Conservation (phyloP, 2,329 filamentous ascomycete species). For the Stagonosporopsis cucurbitacearum region DNA sequence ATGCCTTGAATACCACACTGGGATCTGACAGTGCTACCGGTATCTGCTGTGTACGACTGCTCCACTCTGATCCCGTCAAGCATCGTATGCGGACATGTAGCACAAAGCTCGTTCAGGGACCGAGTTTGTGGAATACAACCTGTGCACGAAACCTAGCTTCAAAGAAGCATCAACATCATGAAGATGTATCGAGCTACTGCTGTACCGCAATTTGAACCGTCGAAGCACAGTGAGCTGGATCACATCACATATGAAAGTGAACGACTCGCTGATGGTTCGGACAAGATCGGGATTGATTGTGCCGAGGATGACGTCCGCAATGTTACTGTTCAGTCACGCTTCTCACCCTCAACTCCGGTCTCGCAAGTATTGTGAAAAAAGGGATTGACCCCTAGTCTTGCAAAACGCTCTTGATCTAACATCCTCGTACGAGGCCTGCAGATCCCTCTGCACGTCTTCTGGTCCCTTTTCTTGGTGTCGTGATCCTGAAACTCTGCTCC, state of each 20-base stretch:
- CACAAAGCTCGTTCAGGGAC: neutral
- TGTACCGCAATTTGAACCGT: neutral
- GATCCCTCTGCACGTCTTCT: neutral
- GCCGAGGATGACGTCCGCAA: conserved; percentile 15
- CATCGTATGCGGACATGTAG: neutral
- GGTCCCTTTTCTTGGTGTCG: conserved; percentile 5
- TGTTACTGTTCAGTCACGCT: conserved; percentile 5
- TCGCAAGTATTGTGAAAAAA: neutral
- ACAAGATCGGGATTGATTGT: conserved; percentile 3
- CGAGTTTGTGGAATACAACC: neutral
- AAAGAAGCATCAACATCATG: neutral
- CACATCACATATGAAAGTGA: neutral
- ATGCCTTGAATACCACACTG: neutral
- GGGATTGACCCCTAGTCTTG: neutral
- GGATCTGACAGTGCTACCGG: neutral
- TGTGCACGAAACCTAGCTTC: neutral
- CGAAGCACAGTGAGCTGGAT: neutral
- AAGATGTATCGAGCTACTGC: neutral
- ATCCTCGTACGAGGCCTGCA: neutral
- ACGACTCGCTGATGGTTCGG: conserved; percentile 14
- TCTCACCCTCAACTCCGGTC: conserved; percentile 8
- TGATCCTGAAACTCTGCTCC: conserved; percentile 7
- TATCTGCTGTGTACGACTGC: neutral
- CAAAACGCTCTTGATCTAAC: neutral
- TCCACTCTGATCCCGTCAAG: neutral